Conservation (phyloP, 2,329 filamentous ascomycete species). For the Penicillium polonicum region DNA sequence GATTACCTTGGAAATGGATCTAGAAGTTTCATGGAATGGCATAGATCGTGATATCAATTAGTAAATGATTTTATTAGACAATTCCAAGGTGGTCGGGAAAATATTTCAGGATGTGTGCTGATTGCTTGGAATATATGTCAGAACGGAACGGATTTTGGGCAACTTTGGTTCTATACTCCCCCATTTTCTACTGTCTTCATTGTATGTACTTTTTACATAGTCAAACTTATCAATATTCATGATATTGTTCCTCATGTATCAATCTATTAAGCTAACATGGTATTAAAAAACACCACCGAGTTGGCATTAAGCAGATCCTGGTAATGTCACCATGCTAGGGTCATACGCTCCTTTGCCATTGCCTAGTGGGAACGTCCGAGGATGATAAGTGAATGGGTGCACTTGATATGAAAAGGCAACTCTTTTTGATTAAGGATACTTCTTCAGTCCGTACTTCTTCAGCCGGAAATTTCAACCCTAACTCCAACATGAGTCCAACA, state of each 20-base stretch:
- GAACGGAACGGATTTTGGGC: not conserved
- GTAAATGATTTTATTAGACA: not conserved
- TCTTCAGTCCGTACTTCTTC: too few relatives aligned
- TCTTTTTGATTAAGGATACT: not conserved
- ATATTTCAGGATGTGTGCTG: not conserved
- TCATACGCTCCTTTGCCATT: not conserved
- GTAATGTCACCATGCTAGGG: not conserved
- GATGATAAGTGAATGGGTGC: not conserved
- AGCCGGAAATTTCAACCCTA: not conserved
- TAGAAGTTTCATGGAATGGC: not conserved
- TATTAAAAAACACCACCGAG: not conserved
- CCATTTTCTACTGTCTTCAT: not conserved
- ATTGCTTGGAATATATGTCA: not conserved
- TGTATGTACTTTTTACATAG: too few relatives aligned
- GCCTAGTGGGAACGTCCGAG: not conserved
- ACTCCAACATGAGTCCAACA: not conserved
- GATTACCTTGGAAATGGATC: slow-evolving; percentile 3
- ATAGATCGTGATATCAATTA: not conserved
- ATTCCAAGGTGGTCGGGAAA: not conserved
- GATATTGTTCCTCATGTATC: not conserved
- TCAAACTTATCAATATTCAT: not conserved
- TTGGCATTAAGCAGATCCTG: not conserved
- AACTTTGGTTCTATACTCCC: not conserved
- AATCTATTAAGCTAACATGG: not conserved
- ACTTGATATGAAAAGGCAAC: not conserved